Evolutionary conservation across 345 rosid genomes (phyloP).

Genomic region (Carallia brachiata): DNA sequence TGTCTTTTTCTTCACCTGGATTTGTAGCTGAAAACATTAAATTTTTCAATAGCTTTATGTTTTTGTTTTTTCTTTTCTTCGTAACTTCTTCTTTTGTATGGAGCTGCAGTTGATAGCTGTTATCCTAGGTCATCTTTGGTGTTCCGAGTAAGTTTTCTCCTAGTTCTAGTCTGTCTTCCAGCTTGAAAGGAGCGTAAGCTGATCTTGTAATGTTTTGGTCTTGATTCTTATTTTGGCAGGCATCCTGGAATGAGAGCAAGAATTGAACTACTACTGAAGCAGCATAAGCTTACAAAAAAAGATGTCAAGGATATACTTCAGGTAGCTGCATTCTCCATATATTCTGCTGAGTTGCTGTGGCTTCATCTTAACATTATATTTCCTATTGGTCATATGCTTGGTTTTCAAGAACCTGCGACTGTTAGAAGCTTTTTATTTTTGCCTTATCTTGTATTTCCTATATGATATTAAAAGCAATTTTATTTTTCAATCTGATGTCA

Average conservation of each 20-base stretch:
- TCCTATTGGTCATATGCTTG: neutral
- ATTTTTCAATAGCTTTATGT: neutral
- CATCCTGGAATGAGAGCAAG: conserved; percentile 75
- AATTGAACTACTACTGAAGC: conserved; percentile 84
- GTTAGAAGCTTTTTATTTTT: no score
- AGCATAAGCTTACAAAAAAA: conserved; percentile 73
- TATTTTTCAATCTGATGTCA: no score
- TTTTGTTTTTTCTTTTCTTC: neutral
- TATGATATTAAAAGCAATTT: no score
- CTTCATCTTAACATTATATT: neutral
- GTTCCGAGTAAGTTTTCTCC: conserved; percentile 73
- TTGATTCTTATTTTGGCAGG: conserved; percentile 35
- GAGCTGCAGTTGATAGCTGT: conserved; percentile 75
- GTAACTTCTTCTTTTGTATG: conserved; percentile 11
- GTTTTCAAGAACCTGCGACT: neutral
- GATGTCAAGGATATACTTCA: conserved; percentile 78
- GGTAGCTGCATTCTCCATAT: conserved; percentile 41
- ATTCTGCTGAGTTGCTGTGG: neutral
- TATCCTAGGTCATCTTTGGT: conserved; percentile 92
- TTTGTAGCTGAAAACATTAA: neutral
- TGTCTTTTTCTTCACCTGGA: no score
- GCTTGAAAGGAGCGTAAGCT: conserved; percentile 12
- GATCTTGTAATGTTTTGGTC: neutral
- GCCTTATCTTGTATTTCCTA: no score
- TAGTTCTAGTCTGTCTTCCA: neutral